Evolutionary conservation across 495 filamentous ascomycete genomes (phyloP), one percentile per base, ranked within the genome.

Genomic region (Xylaria telfairii): DNA sequence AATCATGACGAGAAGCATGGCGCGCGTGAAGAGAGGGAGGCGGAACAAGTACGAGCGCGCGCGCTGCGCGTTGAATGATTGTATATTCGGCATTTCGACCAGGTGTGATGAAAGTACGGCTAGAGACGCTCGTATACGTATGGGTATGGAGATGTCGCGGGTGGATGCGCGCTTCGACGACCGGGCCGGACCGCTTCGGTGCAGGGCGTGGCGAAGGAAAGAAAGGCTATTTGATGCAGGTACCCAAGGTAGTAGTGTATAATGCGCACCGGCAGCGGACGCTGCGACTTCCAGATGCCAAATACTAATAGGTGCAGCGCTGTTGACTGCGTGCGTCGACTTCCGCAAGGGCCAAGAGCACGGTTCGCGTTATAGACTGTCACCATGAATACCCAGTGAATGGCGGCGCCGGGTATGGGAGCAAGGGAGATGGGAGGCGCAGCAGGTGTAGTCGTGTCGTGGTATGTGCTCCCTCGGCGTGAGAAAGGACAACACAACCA

Each of bases 21-120:
- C 81, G 37, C 94, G 91, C 39, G 96, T 97, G 74, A 94, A 92
- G 2, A 98, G 84, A 54, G 96, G 96, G n/a, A 99, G 83, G 9
- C 94, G 91, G 69, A 93, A 83, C 72, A 97, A 71, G 79, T 97
- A 98, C 19, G 90, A 88, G 59, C 82, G 78, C 71, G 80, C 79
- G 21, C 85, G 82, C 59, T 75, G 67, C 30, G 81, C 79, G 70
- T 72, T 83, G 75, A 87, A 81, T 10, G 78, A 76, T 21, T 82
- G 82, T 12, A 84, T 73, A 32, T 73, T 80, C 61, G 81, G 81
- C 78, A 81, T 81, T 68, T 70, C 51, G 32, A 26, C 21, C n/a
- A n/a, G n/a, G n/a, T n/a, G 19, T 8, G 10, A 13, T 6, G 42
- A 39, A 28, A 9, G 39, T 1, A 41, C 13, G 65, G 37, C 41